Evolutionary conservation across 352 stramenopile species (phyloP).

Genomic region (Elongisporangium prolatum): DNA sequence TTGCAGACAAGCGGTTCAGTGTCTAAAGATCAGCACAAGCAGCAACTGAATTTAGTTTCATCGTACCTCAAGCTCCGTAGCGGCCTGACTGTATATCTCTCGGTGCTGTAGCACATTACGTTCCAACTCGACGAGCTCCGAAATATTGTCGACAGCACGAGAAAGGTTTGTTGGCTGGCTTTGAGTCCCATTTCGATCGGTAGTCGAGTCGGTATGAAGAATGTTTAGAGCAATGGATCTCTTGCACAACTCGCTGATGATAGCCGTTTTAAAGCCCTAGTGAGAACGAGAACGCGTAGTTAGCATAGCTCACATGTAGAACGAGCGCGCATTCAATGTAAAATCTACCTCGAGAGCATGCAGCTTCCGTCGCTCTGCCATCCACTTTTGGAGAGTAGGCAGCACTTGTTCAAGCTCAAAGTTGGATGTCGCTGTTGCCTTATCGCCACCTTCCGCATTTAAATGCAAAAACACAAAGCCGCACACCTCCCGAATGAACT

Average conservation of each 20-base stretch:
- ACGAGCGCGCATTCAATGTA: neutral
- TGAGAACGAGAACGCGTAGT: no score
- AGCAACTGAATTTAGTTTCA: slow-evolving; percentile 1
- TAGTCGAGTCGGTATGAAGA: slow-evolving; percentile 3
- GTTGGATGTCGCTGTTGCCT: slow-evolving; percentile 1
- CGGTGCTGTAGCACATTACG: slow-evolving; percentile 74
- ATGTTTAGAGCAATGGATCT: slow-evolving; percentile 41
- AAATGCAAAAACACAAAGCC: slow-evolving; percentile 61
- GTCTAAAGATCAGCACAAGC: no score
- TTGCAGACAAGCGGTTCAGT: slow-evolving; percentile 2
- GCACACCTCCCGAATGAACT: slow-evolving; percentile 85
- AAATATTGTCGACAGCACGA: slow-evolving; percentile 62
- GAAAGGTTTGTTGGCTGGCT: slow-evolving; percentile 35
- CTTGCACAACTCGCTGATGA: slow-evolving; percentile 62
- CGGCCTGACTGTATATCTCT: slow-evolving; percentile 77
- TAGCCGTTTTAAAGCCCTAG: slow-evolving; percentile 52
- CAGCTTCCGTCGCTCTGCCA: slow-evolving; percentile 44
- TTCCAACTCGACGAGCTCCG: slow-evolving; percentile 81
- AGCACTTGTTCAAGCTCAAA: slow-evolving; percentile 73
- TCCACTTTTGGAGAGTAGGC: slow-evolving; percentile 69
- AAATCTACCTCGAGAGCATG: slow-evolving; percentile 43
- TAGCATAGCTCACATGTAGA: neutral
- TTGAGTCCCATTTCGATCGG: slow-evolving; percentile 10
- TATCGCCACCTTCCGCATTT: slow-evolving; percentile 13
- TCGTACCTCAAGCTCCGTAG: slow-evolving; percentile 69